These are phyloP conservation scores for Penicillium chermesinum DNA, from an alignment of 495 filamentous ascomycete genomes.

Conservation along the genomic window DNA sequence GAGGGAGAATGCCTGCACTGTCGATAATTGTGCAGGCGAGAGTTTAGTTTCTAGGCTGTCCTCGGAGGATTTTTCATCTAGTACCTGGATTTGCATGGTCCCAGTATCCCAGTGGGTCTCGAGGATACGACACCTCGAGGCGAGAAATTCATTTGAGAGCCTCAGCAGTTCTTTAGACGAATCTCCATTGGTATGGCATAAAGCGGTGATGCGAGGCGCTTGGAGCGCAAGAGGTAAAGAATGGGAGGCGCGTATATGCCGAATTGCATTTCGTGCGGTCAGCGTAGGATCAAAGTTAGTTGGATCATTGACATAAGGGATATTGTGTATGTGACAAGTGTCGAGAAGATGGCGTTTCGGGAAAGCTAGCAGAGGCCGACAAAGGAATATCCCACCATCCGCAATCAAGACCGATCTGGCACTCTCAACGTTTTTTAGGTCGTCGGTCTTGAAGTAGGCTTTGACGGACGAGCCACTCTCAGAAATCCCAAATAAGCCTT, in stretches of 20 bases:
- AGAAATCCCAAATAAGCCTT: conserved; percentile 64
- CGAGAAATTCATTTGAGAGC: conserved; percentile 34
- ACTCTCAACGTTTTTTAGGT: no score
- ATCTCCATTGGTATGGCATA: conserved; percentile 38
- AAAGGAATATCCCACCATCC: conserved; percentile 63
- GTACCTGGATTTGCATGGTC: conserved; percentile 35
- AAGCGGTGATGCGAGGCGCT: conserved; percentile 54
- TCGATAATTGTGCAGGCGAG: conserved; percentile 8
- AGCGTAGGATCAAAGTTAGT: conserved; percentile 79
- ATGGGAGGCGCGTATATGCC: conserved; percentile 54
- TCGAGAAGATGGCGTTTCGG: conserved; percentile 64
- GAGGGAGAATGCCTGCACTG: conserved; percentile 32
- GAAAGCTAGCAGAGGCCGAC: conserved; percentile 71
- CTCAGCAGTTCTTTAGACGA: conserved; percentile 22
- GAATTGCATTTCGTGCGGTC: conserved; percentile 75
- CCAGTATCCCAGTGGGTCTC: conserved; percentile 36
- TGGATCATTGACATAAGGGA: conserved; percentile 76
- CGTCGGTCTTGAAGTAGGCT: neutral
- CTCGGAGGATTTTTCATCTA: conserved; percentile 1
- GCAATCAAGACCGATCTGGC: conserved; percentile 47
- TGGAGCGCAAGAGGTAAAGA: conserved; percentile 65
- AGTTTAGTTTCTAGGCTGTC: conserved; percentile 4
- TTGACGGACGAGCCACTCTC: conserved; percentile 53
- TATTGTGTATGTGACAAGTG: conserved; percentile 60
- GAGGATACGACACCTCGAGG: conserved; percentile 30